A percentile compares a stretch with the other conserved stretches of the same genome.
phyloP scores from a whole-genome alignment of 129 eudicot species.

The Chrysanthemum lavandulifolium region DNA sequence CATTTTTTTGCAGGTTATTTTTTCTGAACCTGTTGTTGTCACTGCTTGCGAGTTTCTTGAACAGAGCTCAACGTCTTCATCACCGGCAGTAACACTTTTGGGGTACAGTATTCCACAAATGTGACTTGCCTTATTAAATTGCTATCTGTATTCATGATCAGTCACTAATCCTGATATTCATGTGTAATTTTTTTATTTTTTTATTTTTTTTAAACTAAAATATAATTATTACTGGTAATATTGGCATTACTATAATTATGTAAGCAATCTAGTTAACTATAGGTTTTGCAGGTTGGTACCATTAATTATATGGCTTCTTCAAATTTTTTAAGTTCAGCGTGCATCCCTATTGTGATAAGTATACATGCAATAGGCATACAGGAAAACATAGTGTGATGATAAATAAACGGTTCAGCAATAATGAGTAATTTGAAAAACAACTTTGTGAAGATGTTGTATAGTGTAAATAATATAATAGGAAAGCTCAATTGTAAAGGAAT shows the following conservation, averaged over 20 bases:
- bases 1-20: conserved; percentile 61
- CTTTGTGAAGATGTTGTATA: too few species aligned
- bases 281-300: background rate
- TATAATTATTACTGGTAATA: background rate
- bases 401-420: too few species aligned
- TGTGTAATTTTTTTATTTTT: background rate
- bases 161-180: conserved; percentile 10
- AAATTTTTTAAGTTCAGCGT: too few species aligned
- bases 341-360: too few species aligned
- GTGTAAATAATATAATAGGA: too few species aligned
- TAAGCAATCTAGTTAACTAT: background rate
- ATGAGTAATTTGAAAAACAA: too few species aligned
- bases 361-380: too few species aligned
- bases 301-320: background rate
- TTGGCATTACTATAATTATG: conserved; percentile 2
- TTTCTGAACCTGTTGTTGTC: conserved; percentile 88
- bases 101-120: conserved; percentile 51
- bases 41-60: conserved; percentile 96
- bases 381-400: too few species aligned
- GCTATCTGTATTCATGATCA: conserved; percentile 5
- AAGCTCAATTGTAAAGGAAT: too few species aligned
- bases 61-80: conserved; percentile 79
- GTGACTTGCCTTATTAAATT: background rate
- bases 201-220: background rate
- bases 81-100: conserved; percentile 67